These are phyloP conservation scores for Speleostelium caveatum DNA, from an alignment of 78 protist species.

Conservation along the genomic window DNA sequence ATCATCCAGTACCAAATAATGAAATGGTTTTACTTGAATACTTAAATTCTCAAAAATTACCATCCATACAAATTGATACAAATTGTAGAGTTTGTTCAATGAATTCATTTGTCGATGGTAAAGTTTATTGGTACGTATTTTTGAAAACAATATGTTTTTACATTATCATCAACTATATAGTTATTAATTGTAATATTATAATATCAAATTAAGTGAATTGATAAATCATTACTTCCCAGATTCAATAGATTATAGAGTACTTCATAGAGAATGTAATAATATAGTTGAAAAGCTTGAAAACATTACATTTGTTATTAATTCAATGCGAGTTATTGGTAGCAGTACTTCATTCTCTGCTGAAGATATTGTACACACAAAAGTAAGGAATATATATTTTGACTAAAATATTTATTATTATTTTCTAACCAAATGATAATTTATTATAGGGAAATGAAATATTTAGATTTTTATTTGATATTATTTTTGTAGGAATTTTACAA, in stretches of 20 bases:
- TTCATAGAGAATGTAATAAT: not conserved
- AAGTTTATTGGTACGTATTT: constrained; percentile 38
- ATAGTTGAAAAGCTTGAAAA: constrained; percentile 1
- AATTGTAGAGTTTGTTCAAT: not conserved
- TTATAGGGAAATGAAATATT: not conserved
- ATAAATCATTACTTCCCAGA: constrained; percentile 41
- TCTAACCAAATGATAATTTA: too few species aligned
- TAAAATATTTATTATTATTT: too few species aligned
- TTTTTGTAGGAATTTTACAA: constrained; percentile 26
- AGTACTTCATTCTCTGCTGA: not conserved
- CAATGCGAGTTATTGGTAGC: constrained; percentile 14
- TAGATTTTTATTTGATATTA: constrained; percentile 22
- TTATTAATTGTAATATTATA: too few species aligned
- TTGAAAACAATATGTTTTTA: not conserved
- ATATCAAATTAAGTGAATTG: not conserved
- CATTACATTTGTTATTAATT: constrained; percentile 10
- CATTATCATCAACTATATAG: too few species aligned
- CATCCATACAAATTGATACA: too few species aligned
- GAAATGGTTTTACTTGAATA: not conserved
- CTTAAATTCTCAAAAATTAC: too few species aligned
- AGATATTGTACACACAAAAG: not conserved
- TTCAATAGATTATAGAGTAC: constrained; percentile 55
- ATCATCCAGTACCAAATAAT: not conserved
- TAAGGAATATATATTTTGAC: not conserved
- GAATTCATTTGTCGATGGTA: constrained; percentile 10